A percentile compares a stretch with the other conserved stretches of the same genome.
These are phyloP conservation scores for Periconia digitata DNA, from an alignment of 2,329 filamentous ascomycete species.

Conservation along the genomic window DNA sequence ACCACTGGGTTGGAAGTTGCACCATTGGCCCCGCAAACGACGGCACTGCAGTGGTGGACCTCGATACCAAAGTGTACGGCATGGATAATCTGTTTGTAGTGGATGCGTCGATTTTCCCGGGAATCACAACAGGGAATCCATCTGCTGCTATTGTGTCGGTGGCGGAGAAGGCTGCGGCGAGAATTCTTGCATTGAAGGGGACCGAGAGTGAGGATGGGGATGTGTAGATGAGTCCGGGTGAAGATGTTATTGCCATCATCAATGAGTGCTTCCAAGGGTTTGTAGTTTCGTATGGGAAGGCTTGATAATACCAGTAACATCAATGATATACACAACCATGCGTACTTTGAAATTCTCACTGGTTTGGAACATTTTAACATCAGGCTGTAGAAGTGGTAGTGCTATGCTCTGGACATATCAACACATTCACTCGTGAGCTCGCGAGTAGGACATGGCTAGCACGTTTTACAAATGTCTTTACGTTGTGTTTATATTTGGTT, in stretches of 20 bases:
- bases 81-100: slow-evolving; percentile 46
- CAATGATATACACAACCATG: too few relatives aligned
- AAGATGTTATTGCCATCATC: neutral
- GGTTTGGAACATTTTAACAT: too few relatives aligned
- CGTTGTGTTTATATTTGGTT: too few relatives aligned
- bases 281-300: neutral
- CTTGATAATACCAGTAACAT: slow-evolving; percentile 1
- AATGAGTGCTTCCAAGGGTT: neutral
- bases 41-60: slow-evolving; percentile 50
- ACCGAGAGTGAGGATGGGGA: neutral
- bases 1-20: slow-evolving; percentile 53
- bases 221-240: neutral
- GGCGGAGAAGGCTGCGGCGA: slow-evolving; percentile 30
- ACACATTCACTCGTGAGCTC: too few relatives aligned
- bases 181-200: slow-evolving; percentile 26
- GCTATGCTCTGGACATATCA: too few relatives aligned
- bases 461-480: too few relatives aligned
- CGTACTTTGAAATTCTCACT: too few relatives aligned
- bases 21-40: slow-evolving; percentile 49
- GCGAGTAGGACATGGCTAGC: too few relatives aligned
- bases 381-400: too few relatives aligned
- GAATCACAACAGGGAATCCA: slow-evolving; percentile 36
- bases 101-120: slow-evolving; percentile 48
- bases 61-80: slow-evolving; percentile 49
- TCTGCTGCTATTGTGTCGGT: slow-evolving; percentile 28